Percentiles rank a stretch among this genome's conserved stretches.
phyloP scores from a whole-genome alignment of 2,329 filamentous ascomycete species.

The Fusarium goolgardi region DNA sequence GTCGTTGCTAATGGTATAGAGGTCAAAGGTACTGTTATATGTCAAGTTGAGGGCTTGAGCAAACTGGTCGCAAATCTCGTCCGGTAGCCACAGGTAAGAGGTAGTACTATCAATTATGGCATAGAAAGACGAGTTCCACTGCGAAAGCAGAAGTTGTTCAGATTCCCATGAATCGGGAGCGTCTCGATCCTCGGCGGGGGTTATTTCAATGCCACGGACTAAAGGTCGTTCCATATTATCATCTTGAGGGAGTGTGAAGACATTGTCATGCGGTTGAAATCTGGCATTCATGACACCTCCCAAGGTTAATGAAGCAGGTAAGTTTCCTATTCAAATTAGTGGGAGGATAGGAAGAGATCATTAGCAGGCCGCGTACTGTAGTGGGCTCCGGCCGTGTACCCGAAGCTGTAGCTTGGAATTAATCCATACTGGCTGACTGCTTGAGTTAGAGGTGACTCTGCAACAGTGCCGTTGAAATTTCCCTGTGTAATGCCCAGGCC shows the following conservation, averaged over 20 bases:
- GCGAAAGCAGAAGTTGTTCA: slow-evolving; percentile 53
- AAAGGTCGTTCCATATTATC: slow-evolving; percentile 68
- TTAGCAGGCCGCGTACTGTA: slow-evolving; percentile 66
- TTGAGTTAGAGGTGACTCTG: slow-evolving; percentile 65
- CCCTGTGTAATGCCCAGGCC: slow-evolving; percentile 67
- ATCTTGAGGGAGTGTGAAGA: slow-evolving; percentile 67
- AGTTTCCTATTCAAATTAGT: slow-evolving; percentile 47
- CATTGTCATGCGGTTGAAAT: slow-evolving; percentile 69
- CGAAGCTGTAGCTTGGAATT: slow-evolving; percentile 79
- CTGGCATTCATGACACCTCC: slow-evolving; percentile 76
- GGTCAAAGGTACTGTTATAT: slow-evolving; percentile 70
- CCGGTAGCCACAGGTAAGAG: slow-evolving; percentile 72
- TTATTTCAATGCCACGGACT: slow-evolving; percentile 67
- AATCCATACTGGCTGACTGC: slow-evolving; percentile 68
- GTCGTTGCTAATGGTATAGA: slow-evolving; percentile 72
- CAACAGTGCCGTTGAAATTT: slow-evolving; percentile 61
- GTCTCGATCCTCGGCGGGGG: slow-evolving; percentile 48
- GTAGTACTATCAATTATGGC: slow-evolving; percentile 73
- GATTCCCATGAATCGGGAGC: slow-evolving; percentile 55
- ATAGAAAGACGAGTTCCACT: slow-evolving; percentile 60
- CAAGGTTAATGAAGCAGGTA: slow-evolving; percentile 70
- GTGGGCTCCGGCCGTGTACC: slow-evolving; percentile 79
- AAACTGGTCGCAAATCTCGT: slow-evolving; percentile 71
- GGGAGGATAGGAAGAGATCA: neutral
- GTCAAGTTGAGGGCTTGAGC: slow-evolving; percentile 71